Evolutionary conservation across 805 yeast species (phyloP).

Genomic region (Spathaspora sp.): DNA sequence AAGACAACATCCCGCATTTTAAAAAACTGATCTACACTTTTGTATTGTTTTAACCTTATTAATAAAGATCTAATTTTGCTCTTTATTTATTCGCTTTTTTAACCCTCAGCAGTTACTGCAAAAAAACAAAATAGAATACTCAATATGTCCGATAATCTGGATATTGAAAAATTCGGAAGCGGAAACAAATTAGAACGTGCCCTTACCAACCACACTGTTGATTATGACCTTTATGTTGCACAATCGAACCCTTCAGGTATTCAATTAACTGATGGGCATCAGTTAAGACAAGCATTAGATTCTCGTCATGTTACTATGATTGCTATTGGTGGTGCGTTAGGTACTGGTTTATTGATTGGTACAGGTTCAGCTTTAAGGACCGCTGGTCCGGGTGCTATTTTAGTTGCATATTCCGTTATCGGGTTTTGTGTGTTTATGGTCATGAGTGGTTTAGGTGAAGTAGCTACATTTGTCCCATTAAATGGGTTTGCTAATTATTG

Average conservation of each 20-base stretch:
- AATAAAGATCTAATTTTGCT: background rate
- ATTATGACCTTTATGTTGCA: constrained; percentile 44
- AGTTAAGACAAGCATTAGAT: constrained; percentile 41
- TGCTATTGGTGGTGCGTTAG: constrained; percentile 81
- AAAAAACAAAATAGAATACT: background rate
- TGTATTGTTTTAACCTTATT: background rate
- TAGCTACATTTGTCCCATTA: constrained; percentile 64
- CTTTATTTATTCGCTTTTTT: background rate
- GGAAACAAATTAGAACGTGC: constrained; percentile 15
- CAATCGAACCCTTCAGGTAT: constrained; percentile 39
- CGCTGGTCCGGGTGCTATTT: constrained; percentile 67
- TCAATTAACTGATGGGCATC: constrained; percentile 40
- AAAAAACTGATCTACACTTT: background rate
- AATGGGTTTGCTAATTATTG: constrained; percentile 68
- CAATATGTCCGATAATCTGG: constrained; percentile 6
- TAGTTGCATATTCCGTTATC: constrained; percentile 64
- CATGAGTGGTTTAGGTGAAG: constrained; percentile 66
- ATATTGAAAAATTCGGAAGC: constrained; percentile 4
- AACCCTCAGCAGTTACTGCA: constrained; percentile 3
- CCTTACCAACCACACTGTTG: constrained; percentile 37
- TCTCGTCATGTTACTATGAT: constrained; percentile 68
- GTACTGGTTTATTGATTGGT: constrained; percentile 73
- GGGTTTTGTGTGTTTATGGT: constrained; percentile 71
- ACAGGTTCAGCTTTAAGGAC: constrained; percentile 66
- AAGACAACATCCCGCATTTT: background rate